Conservation (phyloP, 2,329 filamentous ascomycete species). For the Plectosphaerella sp. region DNA sequence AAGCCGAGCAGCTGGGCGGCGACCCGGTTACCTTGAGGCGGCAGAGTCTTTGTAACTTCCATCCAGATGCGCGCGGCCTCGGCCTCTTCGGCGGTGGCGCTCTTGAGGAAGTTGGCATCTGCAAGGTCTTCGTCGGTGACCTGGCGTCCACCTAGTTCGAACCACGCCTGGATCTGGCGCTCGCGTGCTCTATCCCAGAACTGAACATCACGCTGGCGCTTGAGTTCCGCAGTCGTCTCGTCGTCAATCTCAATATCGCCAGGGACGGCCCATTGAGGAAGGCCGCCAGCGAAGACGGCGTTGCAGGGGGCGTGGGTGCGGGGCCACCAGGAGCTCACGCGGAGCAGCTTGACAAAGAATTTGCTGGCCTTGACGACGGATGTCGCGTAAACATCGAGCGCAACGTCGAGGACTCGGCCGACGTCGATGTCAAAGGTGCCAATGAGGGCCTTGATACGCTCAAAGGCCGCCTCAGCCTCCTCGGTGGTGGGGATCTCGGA, state of each 20-base stretch:
- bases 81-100: slow-evolving; percentile 33
- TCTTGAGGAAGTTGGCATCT: slow-evolving; percentile 34
- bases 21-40: slow-evolving; percentile 81
- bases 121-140: slow-evolving; percentile 56
- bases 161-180: slow-evolving; percentile 77
- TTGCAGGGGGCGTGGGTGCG: slow-evolving; percentile 24
- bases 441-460: slow-evolving; percentile 89
- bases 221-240: slow-evolving; percentile 47
- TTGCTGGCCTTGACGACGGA: slow-evolving; percentile 87
- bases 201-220: slow-evolving; percentile 60
- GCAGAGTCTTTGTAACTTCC: slow-evolving; percentile 71
- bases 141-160: slow-evolving; percentile 74
- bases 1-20: slow-evolving; percentile 95
- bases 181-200: slow-evolving; percentile 83
- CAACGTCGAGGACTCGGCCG: slow-evolving; percentile 88
- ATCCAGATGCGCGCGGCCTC: slow-evolving; percentile 71
- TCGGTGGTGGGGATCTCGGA: slow-evolving; percentile 69
- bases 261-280: slow-evolving; percentile 85
- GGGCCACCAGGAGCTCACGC: slow-evolving; percentile 90
- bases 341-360: slow-evolving; percentile 91
- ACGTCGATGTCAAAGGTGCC: slow-evolving; percentile 97
- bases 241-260: slow-evolving; percentile 66
- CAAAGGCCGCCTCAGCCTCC: slow-evolving; percentile 79
- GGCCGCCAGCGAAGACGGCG: slow-evolving; percentile 51
- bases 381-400: slow-evolving; percentile 89